These are phyloP conservation scores for Penicillium ochrochloron DNA, from an alignment of 495 filamentous ascomycete genomes.

Conservation along the genomic window DNA sequence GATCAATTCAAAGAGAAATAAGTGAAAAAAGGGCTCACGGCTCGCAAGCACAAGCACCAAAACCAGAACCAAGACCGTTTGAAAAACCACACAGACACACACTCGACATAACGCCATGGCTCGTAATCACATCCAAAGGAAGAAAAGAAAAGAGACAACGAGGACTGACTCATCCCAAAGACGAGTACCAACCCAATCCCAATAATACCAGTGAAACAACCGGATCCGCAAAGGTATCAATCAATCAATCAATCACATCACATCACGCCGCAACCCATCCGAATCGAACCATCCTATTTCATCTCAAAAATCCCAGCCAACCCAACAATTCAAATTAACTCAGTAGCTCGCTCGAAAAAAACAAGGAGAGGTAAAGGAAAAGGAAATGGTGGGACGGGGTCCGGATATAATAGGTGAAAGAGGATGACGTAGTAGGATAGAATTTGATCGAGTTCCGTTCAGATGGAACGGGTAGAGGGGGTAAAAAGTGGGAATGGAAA, in stretches of 20 bases:
- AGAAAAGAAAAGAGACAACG: background rate
- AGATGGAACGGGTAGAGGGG: background rate
- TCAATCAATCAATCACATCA: background rate
- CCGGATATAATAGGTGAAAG: background rate
- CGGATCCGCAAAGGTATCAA: background rate
- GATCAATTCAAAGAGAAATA: background rate
- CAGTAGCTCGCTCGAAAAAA: constrained; percentile 8
- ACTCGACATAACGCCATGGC: constrained; percentile 24
- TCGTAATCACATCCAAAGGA: constrained; percentile 23
- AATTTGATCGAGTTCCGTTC: background rate
- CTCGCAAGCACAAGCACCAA: background rate
- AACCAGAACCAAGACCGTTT: background rate
- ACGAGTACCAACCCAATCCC: too few relatives aligned
- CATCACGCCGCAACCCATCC: background rate
- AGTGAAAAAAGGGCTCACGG: background rate
- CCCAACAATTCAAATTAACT: background rate
- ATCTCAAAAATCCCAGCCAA: background rate
- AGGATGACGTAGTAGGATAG: background rate
- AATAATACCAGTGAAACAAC: background rate
- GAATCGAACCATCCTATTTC: background rate
- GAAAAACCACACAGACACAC: background rate
- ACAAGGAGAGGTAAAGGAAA: background rate
- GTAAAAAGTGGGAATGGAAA: background rate
- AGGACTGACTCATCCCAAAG: background rate
- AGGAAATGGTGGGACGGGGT: background rate